phyloP scores from a whole-genome alignment of 495 filamentous ascomycete species.

The Aspergillus cavernicola region DNA sequence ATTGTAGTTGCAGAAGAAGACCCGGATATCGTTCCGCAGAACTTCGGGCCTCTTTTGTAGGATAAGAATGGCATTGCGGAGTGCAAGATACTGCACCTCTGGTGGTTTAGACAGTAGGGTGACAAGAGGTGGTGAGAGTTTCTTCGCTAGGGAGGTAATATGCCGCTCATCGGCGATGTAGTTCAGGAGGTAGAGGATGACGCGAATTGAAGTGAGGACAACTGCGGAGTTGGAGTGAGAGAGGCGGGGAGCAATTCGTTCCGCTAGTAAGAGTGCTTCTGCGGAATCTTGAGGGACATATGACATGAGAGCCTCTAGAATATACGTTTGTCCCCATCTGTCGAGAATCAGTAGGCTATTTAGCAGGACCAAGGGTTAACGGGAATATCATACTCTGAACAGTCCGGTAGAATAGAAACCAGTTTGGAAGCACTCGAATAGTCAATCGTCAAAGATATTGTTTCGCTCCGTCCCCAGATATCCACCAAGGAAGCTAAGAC shows the following conservation, averaged over 20 bases:
- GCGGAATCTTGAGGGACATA: constrained; percentile 90
- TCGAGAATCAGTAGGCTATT: constrained; percentile 24
- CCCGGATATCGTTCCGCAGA: constrained; percentile 90
- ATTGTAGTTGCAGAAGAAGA: constrained; percentile 99
- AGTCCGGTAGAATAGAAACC: constrained; percentile 92
- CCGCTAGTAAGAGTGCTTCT: constrained; percentile 85
- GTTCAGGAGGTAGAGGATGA: constrained; percentile 98
- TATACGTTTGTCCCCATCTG: constrained; percentile 99
- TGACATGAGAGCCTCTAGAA: constrained; percentile 95
- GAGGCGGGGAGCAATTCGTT: constrained; percentile 87
- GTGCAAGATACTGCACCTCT: constrained; percentile 93
- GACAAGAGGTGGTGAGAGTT: constrained; percentile 91
- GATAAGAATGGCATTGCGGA: constrained; percentile 92
- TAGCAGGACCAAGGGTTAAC: background rate
- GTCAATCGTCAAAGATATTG: constrained; percentile 97
- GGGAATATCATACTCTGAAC: constrained; percentile 74
- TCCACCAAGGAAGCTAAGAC: constrained; percentile 91
- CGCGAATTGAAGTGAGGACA: constrained; percentile 90
- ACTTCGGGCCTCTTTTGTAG: constrained; percentile 92
- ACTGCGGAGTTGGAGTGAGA: constrained; percentile 97
- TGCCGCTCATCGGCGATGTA: constrained; percentile 95
- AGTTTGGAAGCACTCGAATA: constrained; percentile 96
- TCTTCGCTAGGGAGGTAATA: constrained; percentile 81
- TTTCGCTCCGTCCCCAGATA: constrained; percentile 97
- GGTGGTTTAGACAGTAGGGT: constrained; percentile 94